Evolutionary conservation across 169 alveolate species (phyloP).

Genomic region (Theileria orientalis): DNA sequence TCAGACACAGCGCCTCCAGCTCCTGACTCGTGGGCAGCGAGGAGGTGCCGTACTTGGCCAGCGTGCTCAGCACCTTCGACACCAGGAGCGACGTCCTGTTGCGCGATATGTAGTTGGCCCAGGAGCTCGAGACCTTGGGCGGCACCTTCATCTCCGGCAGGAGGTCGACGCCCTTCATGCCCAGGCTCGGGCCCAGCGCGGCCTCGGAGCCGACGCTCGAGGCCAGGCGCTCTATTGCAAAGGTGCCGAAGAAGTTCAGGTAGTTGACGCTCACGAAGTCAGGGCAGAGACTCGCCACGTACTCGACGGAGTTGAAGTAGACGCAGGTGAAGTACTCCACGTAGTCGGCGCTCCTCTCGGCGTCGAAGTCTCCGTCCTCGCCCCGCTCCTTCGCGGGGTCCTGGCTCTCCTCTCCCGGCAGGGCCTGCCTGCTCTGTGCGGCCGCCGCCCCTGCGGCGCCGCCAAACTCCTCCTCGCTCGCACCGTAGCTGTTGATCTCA

Average conservation of each 20-base stretch:
- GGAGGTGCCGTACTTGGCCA: constrained; percentile 13
- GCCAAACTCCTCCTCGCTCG: neutral
- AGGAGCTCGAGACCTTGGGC: constrained; percentile 78
- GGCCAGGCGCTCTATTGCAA: constrained; percentile 87
- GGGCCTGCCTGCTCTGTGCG: neutral
- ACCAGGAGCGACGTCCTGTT: constrained; percentile 55
- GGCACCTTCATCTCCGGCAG: constrained; percentile 85
- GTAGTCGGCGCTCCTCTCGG: constrained; percentile 17
- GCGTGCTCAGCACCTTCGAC: constrained; percentile 31
- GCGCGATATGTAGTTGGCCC: constrained; percentile 49
- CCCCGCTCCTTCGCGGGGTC: constrained; percentile 18
- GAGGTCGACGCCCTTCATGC: constrained; percentile 83
- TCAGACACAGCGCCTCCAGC: constrained; percentile 56
- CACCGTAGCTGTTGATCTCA: constrained; percentile 38
- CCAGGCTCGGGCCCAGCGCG: constrained; percentile 83
- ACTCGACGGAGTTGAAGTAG: constrained; percentile 67
- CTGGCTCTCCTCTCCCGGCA: neutral
- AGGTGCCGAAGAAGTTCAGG: constrained; percentile 94
- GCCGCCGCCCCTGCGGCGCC: constrained; percentile 31
- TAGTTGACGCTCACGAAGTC: constrained; percentile 85
- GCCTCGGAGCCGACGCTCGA: constrained; percentile 72
- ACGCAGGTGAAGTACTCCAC: constrained; percentile 4
- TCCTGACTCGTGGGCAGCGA: neutral
- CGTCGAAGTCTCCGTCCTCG: constrained; percentile 20
- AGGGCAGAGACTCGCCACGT: constrained; percentile 49